phyloP scores from a whole-genome alignment of 2,329 filamentous ascomycete genomes.

The Fonsecaea pedrosoi region DNA sequence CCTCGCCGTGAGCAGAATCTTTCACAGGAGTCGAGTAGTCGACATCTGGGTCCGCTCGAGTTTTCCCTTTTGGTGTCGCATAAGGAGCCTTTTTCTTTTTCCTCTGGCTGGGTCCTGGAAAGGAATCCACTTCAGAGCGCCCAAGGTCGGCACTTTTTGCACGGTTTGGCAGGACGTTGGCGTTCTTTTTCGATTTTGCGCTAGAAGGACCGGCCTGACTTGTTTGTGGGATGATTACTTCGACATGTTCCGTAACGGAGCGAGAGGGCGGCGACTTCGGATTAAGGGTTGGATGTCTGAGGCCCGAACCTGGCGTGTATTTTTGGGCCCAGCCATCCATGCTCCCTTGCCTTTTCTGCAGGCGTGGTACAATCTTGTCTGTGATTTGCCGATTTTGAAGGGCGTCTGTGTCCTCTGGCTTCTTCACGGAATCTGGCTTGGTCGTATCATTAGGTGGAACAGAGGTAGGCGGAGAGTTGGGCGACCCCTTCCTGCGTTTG shows the following conservation, averaged over 20 bases:
- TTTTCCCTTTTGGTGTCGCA: conserved; percentile 33
- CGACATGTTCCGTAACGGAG: conserved; percentile 9
- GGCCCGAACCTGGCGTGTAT: conserved; percentile 24
- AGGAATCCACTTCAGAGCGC: background rate
- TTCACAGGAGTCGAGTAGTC: conserved; percentile 29
- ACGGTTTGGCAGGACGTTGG: background rate
- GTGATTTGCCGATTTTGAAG: conserved; percentile 22
- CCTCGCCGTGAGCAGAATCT: background rate
- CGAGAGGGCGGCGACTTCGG: conserved; percentile 18
- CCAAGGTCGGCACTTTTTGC: background rate
- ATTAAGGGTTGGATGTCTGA: conserved; percentile 29
- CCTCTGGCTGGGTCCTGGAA: conserved; percentile 6
- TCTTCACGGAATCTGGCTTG: conserved; percentile 6
- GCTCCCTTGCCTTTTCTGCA: conserved; percentile 28
- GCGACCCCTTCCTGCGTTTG: conserved; percentile 24
- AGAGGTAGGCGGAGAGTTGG: conserved; percentile 26
- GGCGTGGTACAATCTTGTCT: conserved; percentile 28
- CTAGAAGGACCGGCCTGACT: conserved; percentile 25
- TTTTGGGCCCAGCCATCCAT: conserved; percentile 34
- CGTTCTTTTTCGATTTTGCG: conserved; percentile 9
- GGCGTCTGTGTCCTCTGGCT: background rate
- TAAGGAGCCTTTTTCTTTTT: conserved; percentile 23
- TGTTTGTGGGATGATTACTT: conserved; percentile 30
- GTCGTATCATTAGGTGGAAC: conserved; percentile 23
- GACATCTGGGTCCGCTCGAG: conserved; percentile 30